Conservation (phyloP, 768 basidiomycete genomes). For the Rhizopogon salebrosus region DNA sequence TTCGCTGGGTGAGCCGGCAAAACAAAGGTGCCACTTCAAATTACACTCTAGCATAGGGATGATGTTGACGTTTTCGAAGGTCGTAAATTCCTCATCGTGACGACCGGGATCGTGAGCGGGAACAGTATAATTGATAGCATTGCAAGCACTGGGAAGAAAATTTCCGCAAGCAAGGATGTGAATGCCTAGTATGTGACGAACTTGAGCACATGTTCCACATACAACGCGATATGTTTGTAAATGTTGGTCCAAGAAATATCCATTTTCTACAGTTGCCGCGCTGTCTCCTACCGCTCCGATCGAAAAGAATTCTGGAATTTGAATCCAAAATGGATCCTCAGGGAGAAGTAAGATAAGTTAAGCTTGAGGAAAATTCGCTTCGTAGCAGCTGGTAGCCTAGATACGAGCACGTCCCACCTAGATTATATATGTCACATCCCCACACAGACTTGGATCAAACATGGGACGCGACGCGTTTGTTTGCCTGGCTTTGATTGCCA, state of each 20-base stretch:
- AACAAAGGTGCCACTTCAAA: constrained; percentile 56
- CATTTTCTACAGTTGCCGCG: background rate
- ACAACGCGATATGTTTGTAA: background rate
- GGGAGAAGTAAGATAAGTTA: background rate
- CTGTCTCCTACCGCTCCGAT: background rate
- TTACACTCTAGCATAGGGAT: background rate
- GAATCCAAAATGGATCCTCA: background rate
- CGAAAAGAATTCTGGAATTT: background rate
- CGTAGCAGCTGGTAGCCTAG: background rate
- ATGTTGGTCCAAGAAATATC: background rate
- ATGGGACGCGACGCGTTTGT: constrained; percentile 46
- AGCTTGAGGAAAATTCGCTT: background rate
- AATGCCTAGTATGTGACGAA: constrained; percentile 28
- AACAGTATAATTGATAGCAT: constrained; percentile 65
- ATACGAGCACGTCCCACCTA: background rate
- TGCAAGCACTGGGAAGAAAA: constrained; percentile 35
- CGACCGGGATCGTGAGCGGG: constrained; percentile 88
- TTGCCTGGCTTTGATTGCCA: constrained; percentile 27
- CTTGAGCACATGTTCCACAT: background rate
- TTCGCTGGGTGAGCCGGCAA: constrained; percentile 88
- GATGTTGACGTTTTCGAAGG: constrained; percentile 40
- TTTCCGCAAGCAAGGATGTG: constrained; percentile 34
- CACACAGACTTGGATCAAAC: constrained; percentile 9
- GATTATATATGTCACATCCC: background rate
- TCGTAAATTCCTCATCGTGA: constrained; percentile 83